Evolutionary conservation across 1,139 yeast genomes (phyloP).

Genomic region (Sugiyamaella japonica): DNA sequence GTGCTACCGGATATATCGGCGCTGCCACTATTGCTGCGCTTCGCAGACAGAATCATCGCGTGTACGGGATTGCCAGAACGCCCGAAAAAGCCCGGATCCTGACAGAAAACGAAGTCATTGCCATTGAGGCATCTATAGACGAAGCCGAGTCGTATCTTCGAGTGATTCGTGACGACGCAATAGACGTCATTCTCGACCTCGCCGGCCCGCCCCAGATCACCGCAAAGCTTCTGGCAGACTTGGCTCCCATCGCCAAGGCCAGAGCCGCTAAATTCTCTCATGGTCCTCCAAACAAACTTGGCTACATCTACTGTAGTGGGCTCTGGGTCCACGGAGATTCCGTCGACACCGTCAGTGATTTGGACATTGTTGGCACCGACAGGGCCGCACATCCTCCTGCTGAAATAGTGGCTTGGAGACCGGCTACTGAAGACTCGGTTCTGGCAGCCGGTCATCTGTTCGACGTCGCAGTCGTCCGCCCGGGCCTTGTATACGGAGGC

Average conservation of each 20-base stretch:
- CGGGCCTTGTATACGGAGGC: conserved; percentile 21
- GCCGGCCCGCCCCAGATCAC: conserved; percentile 19
- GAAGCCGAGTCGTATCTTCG: conserved; percentile 12
- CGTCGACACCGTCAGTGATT: conserved; percentile 14
- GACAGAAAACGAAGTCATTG: conserved; percentile 15
- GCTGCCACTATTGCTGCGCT: conserved; percentile 16
- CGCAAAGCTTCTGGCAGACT: conserved; percentile 1
- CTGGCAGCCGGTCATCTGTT: conserved; percentile 13
- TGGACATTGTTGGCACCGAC: conserved; percentile 7
- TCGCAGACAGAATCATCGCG: conserved; percentile 20
- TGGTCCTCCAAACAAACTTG: conserved; percentile 17
- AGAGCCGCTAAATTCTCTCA: conserved; percentile 3
- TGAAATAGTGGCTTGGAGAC: conserved; percentile 20
- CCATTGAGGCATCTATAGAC: conserved; percentile 18
- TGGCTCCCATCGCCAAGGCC: conserved; percentile 12
- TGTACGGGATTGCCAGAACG: conserved; percentile 23
- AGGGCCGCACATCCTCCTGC: conserved; percentile 4
- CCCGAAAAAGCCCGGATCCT: conserved; percentile 18
- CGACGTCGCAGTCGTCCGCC: conserved; percentile 19
- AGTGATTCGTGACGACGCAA: conserved; percentile 16
- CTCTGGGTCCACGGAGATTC: conserved; percentile 23
- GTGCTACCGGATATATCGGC: conserved; percentile 27
- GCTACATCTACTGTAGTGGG: conserved; percentile 20
- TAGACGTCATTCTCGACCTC: conserved; percentile 21
- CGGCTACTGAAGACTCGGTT: conserved; percentile 17